Conservation (phyloP, 257 asterid genomes). For the Verbena officinalis region DNA sequence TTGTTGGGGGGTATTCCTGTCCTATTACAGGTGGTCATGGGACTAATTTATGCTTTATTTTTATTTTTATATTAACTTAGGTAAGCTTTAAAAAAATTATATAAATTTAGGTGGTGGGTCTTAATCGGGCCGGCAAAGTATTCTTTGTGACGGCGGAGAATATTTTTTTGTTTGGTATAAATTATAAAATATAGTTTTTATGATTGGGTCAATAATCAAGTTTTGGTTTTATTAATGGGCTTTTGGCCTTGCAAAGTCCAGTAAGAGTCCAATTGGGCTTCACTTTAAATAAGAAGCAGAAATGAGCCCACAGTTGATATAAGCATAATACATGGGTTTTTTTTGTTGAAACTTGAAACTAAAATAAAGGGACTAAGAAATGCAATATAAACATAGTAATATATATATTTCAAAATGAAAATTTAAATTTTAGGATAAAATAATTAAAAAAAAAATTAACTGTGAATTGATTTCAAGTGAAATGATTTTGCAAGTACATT, state of each 20-base stretch:
- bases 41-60: background rate
- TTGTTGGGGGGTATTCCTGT: conserved; percentile 17
- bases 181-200: background rate
- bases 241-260: conserved; percentile 8
- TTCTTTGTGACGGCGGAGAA: background rate
- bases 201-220: conserved; percentile 10
- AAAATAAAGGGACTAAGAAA: no score
- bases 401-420: no score
- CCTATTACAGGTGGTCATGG: conserved; percentile 2
- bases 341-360: no score
- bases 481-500: no score
- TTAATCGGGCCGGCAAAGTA: conserved; percentile 32
- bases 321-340: no score
- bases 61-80: conserved; percentile 20
- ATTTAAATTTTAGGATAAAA: no score
- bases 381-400: no score
- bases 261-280: background rate
- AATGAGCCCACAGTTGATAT: background rate
- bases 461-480: no score
- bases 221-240: background rate
- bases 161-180: background rate
- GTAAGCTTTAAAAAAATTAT: background rate
- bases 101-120: conserved; percentile 43
- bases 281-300: background rate
- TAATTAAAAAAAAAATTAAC: no score